phyloP scores from a whole-genome alignment of 2,329 filamentous ascomycete genomes.

The Aspergillus intermedius region DNA sequence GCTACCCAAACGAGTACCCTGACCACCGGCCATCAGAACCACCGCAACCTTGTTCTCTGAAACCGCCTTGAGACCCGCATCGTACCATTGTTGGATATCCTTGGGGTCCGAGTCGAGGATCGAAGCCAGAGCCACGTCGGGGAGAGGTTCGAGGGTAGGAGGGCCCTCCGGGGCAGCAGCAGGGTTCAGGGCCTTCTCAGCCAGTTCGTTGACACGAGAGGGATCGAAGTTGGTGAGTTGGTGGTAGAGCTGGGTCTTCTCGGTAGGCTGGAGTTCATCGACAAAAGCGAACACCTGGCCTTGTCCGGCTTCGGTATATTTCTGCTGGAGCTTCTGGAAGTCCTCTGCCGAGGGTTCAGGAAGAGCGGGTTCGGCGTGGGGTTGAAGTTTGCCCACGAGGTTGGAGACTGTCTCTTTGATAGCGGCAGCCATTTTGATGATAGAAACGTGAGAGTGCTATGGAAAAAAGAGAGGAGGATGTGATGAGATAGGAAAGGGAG shows the following conservation, averaged over 20 bases:
- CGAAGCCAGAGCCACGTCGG: constrained; percentile 76
- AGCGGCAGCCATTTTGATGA: constrained; percentile 30
- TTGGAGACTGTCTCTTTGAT: constrained; percentile 44
- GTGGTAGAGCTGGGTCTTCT: constrained; percentile 72
- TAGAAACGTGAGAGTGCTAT: neutral
- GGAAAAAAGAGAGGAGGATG: neutral
- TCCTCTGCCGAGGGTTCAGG: constrained; percentile 57
- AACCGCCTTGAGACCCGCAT: constrained; percentile 59
- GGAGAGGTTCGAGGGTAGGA: constrained; percentile 73
- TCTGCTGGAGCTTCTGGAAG: constrained; percentile 60
- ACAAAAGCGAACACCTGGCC: constrained; percentile 83
- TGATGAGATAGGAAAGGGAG: neutral
- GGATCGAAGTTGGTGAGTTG: constrained; percentile 81
- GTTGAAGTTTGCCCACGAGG: constrained; percentile 43
- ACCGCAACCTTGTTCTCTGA: constrained; percentile 69
- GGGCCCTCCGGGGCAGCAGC: constrained; percentile 47
- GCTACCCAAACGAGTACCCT: constrained; percentile 90
- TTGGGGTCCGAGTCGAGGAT: constrained; percentile 79
- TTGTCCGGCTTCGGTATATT: constrained; percentile 68
- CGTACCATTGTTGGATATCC: constrained; percentile 79
- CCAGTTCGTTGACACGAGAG: constrained; percentile 78
- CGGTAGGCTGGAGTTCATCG: constrained; percentile 64
- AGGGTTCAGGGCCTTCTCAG: constrained; percentile 73
- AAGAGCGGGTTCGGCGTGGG: constrained; percentile 28
- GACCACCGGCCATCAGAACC: constrained; percentile 93